Conservation (phyloP, 148 eudicot species). For the Chenopodium suecicum region DNA sequence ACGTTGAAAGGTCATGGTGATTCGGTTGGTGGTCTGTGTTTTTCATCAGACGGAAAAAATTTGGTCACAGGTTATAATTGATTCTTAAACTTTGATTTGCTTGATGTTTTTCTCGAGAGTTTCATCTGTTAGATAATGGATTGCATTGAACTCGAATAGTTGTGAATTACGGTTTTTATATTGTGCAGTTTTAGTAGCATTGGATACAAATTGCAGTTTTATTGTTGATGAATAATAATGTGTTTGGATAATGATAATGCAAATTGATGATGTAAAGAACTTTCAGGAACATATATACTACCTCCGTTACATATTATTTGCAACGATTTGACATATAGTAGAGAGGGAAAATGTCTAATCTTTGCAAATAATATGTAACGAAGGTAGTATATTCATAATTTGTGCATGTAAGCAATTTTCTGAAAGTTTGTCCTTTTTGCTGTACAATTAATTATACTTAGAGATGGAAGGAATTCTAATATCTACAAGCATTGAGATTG, state of each 20-base stretch:
- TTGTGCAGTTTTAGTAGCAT: not conserved
- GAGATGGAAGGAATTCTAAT: not conserved
- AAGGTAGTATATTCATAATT: not conserved
- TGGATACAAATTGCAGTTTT: not conserved
- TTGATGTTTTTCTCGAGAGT: not conserved
- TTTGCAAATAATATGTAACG: too few relatives aligned
- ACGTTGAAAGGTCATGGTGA: conserved; percentile 97
- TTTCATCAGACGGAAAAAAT: conserved; percentile 68
- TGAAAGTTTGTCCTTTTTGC: not conserved
- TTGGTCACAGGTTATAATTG: conserved; percentile 78
- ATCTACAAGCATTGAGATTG: not conserved
- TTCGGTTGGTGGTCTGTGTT: conserved; percentile 68
- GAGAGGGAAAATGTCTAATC: too few relatives aligned
- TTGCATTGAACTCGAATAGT: not conserved
- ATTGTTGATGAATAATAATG: not conserved
- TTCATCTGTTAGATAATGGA: not conserved
- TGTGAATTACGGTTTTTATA: not conserved
- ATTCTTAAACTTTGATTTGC: conserved; percentile 6
- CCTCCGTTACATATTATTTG: too few relatives aligned
- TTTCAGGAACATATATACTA: too few relatives aligned
- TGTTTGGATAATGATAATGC: not conserved
- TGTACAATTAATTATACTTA: not conserved
- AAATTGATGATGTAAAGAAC: not conserved
- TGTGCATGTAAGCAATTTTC: not conserved
- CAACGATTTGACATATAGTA: too few relatives aligned